Evolutionary conservation across 345 rosid species (phyloP).

Genomic region (Hirschfeldia incana): DNA sequence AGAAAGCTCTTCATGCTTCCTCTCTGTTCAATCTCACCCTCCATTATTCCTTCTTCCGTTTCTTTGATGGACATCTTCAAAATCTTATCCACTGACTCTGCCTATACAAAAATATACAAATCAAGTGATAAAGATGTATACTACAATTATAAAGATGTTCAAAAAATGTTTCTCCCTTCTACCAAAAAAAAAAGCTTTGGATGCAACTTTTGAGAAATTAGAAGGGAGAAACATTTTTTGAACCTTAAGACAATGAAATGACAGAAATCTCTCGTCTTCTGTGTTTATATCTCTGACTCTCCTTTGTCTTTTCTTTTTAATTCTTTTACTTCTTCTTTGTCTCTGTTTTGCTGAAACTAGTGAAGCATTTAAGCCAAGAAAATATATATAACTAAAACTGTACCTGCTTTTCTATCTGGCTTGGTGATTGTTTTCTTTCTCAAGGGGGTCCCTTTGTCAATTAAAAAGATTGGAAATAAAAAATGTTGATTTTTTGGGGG

Average conservation of each 20-base stretch:
- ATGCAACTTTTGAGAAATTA: not conserved
- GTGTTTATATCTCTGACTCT: not conserved
- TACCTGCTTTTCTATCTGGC: not conserved
- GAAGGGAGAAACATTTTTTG: not conserved
- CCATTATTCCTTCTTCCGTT: conserved; percentile 1
- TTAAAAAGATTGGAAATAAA: not conserved
- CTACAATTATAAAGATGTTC: not conserved
- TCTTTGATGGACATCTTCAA: not conserved
- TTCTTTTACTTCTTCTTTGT: not conserved
- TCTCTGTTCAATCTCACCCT: not conserved
- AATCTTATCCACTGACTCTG: not conserved
- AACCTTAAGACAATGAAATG: conserved; percentile 2
- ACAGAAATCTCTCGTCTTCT: not conserved
- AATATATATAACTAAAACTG: not conserved
- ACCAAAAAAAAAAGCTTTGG: not conserved
- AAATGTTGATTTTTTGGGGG: not conserved
- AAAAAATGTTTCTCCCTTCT: no score
- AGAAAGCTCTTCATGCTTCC: conserved; percentile 6
- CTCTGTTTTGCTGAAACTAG: not conserved
- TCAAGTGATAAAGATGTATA: not conserved
- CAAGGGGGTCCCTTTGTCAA: not conserved
- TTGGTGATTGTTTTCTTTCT: not conserved
- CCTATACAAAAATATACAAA: not conserved
- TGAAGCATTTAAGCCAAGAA: not conserved
- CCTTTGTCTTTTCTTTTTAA: not conserved